Evolutionary conservation across 768 basidiomycete genomes (phyloP), one percentile per base, ranked within the genome.

Genomic region (Kwoniella pini): DNA sequence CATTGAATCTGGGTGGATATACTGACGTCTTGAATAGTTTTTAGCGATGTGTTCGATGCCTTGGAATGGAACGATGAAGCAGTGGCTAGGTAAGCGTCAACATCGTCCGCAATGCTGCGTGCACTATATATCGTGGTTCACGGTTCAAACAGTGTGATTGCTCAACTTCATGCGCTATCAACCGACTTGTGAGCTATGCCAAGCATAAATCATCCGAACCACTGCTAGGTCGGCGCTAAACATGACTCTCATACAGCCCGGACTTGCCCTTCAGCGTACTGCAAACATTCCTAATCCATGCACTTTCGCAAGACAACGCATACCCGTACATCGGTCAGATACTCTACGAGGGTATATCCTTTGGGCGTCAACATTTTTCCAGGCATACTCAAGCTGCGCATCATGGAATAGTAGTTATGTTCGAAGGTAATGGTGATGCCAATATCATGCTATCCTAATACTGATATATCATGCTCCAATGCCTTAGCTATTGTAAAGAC

Each of bases 311-410:
- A 15, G 33, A 36, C 33, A 15, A 36, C 15, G 33, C 7, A 7
- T 15, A 15, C 15, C 33, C 7, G 15, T 36, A 52, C 33, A 21
- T 55, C 2, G 24, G 10, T 3, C 40, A 28, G 17, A 45, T 55
- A 12, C n/a, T 55, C 10, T 55, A 55, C 30, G 54, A 55, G 22
- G 54, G 54, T 0, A 31, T 55, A 39, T 12, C 31, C 17, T 30
- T 45, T 2, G 54, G 42, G 12, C 54, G 43, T 7, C 54, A 55
- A 22, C 17, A 11, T 19, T 27, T 44, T 5, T 9, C 28, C 7
- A 33, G 4, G n/a, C n/a, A 30, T 39, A 21, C 42, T 9, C 26
- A 55, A n/a, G 54, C 17, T n/a, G 30, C 17, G 17, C 24, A 33
- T 19, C 19, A 21, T n/a, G 26, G 11, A 31, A 42, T 55, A 4